A percentile compares a stretch with the other conserved stretches of the same genome.
Evolutionary conservation across 2,329 filamentous ascomycete species (phyloP).

Genomic region (Beauveria scarabaeidicola): DNA sequence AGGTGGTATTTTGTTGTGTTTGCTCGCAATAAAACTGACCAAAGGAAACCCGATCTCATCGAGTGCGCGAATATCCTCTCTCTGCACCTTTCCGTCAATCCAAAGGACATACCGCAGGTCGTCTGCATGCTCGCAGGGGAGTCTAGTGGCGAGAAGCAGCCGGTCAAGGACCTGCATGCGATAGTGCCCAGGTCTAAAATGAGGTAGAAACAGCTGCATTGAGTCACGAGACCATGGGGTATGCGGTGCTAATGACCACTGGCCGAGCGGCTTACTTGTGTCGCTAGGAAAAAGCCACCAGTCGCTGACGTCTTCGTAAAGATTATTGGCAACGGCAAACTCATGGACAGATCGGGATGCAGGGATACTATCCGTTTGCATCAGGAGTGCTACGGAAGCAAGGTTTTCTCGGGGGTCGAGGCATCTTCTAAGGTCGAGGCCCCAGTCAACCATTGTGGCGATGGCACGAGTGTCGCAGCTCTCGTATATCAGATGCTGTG

Average conservation of each 20-base stretch:
- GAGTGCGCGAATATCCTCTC: background rate
- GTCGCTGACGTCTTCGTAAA: background rate
- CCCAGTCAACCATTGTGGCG: background rate
- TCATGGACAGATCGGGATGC: background rate
- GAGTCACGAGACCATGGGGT: background rate
- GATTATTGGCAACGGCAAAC: background rate
- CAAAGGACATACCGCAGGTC: background rate
- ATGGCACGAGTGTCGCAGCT: background rate
- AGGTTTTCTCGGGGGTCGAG: background rate
- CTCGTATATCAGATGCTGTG: background rate
- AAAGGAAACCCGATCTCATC: background rate
- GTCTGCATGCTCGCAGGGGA: accelerated
- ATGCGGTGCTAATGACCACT: no score
- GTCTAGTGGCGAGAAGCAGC: background rate
- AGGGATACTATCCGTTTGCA: accelerated
- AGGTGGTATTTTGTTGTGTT: no score
- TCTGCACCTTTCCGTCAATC: background rate
- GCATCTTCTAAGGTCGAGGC: background rate
- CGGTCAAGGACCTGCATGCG: background rate
- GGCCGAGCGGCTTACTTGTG: no score
- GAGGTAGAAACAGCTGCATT: background rate
- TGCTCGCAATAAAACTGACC: background rate
- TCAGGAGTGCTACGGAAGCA: no score
- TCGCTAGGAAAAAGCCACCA: background rate
- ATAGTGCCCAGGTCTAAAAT: background rate